Evolutionary conservation across 2,329 filamentous ascomycete species (phyloP).

Genomic region (Elsinoe necatrix): DNA sequence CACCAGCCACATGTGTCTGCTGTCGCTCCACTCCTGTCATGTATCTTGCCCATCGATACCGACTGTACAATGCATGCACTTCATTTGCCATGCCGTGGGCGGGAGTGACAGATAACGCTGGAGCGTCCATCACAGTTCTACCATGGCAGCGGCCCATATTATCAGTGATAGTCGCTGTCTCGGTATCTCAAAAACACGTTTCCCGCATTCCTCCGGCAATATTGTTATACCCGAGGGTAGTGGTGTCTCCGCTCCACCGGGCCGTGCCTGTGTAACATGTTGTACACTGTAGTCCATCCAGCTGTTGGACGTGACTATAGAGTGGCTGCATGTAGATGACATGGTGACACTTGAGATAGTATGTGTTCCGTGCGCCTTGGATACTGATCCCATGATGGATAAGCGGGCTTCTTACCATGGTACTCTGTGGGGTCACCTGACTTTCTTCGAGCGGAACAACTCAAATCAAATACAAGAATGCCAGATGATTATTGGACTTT

Average conservation of each 20-base stretch:
- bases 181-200: not conserved
- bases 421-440: not conserved
- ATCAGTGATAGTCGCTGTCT: not conserved
- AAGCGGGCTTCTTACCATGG: not conserved
- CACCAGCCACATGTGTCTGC: not conserved
- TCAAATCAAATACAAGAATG: not conserved
- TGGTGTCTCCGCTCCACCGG: not conserved
- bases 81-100: not conserved
- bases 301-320: not conserved
- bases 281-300: not conserved
- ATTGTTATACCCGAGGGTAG: not conserved
- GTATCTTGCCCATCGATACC: not conserved
- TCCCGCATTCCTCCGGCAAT: not conserved
- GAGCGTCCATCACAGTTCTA: not conserved
- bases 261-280: not conserved
- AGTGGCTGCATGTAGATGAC: not conserved
- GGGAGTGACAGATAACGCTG: slow-evolving; percentile 6
- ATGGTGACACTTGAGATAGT: not conserved
- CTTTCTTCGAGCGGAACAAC: not conserved
- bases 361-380: not conserved
- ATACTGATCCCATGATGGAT: not conserved
- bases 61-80: not conserved
- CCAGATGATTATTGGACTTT: not conserved
- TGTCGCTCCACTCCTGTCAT: not conserved
- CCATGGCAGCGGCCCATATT: not conserved